These are phyloP conservation scores for Aspergillus campestris DNA, from an alignment of 495 filamentous ascomycete genomes.

Conservation along the genomic window DNA sequence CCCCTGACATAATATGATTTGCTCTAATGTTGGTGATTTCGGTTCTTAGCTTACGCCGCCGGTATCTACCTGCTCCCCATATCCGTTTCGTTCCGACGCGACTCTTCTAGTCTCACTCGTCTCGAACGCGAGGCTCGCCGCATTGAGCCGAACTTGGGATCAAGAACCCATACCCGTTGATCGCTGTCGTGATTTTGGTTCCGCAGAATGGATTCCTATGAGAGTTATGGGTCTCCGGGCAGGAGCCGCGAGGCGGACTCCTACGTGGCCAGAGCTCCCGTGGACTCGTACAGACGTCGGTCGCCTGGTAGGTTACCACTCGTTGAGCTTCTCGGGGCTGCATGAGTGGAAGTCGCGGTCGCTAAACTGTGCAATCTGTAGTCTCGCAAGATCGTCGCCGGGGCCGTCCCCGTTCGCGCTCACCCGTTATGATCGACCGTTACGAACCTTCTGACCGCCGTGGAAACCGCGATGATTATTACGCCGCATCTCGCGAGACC, in stretches of 20 bases:
- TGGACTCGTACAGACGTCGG: conserved; percentile 40
- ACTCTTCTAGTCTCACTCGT: not conserved
- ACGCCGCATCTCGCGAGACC: conserved; percentile 55
- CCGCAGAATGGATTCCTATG: conserved; percentile 36
- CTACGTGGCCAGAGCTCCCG: conserved; percentile 19
- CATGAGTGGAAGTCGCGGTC: not conserved
- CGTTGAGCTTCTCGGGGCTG: conserved; percentile 3
- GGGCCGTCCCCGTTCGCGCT: conserved; percentile 56
- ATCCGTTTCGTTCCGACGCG: not conserved
- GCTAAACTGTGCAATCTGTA: conserved; percentile 8
- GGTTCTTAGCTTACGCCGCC: conserved; percentile 28
- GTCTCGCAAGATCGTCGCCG: conserved; percentile 43
- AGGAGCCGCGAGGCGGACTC: conserved; percentile 33
- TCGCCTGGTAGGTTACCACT: conserved; percentile 40
- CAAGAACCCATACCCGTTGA: not conserved
- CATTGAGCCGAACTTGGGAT: too few relatives aligned
- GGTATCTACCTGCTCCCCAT: conserved; percentile 6
- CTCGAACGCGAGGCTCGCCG: too few relatives aligned
- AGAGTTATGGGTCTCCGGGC: conserved; percentile 31
- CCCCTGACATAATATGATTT: conserved; percentile 18
- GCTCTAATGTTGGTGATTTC: conserved; percentile 34
- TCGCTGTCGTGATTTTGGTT: not conserved
- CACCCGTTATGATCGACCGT: conserved; percentile 60
- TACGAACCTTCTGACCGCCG: conserved; percentile 59
- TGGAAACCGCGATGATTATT: conserved; percentile 39